Conservation (phyloP, 768 basidiomycete genomes). For the Calocybe indica region DNA sequence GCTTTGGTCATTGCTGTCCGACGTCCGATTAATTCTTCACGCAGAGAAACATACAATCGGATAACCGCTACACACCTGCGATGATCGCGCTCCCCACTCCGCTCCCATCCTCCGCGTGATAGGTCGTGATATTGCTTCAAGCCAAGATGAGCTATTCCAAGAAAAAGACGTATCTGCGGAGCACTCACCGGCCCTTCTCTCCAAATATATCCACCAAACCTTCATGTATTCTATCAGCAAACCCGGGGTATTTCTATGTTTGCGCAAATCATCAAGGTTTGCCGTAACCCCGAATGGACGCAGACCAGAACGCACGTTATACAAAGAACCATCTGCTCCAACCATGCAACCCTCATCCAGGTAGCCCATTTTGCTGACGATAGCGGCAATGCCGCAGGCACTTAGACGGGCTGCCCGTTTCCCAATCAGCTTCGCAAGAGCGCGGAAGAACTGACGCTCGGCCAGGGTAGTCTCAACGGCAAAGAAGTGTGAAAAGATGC, state of each 20-base stretch:
- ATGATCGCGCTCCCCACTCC: slow-evolving; percentile 98
- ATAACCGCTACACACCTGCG: slow-evolving; percentile 38
- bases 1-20: slow-evolving; percentile 81
- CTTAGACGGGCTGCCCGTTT: slow-evolving; percentile 86
- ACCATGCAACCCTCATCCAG: slow-evolving; percentile 87
- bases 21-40: not conserved
- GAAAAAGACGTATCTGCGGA: not conserved
- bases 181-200: slow-evolving; percentile 79
- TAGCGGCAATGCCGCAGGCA: slow-evolving; percentile 94
- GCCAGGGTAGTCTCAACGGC: slow-evolving; percentile 93
- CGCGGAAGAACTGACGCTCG: slow-evolving; percentile 96
- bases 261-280: not conserved
- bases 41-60: not conserved
- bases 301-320: slow-evolving; percentile 59
- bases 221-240: slow-evolving; percentile 88
- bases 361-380: slow-evolving; percentile 92
- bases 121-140: slow-evolving; percentile 61
- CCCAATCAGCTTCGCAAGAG: slow-evolving; percentile 85
- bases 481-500: slow-evolving; percentile 97
- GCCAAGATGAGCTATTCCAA: not conserved
- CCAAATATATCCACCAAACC: slow-evolving; percentile 94
- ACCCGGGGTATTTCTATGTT: slow-evolving; percentile 93
- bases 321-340: slow-evolving; percentile 91
- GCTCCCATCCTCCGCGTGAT: slow-evolving; percentile 87
- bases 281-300: not conserved